Percentiles rank a stretch among this genome's conserved stretches.
Evolutionary conservation across 352 stramenopile species (phyloP).

Genomic region (Phytopythium vexans): DNA sequence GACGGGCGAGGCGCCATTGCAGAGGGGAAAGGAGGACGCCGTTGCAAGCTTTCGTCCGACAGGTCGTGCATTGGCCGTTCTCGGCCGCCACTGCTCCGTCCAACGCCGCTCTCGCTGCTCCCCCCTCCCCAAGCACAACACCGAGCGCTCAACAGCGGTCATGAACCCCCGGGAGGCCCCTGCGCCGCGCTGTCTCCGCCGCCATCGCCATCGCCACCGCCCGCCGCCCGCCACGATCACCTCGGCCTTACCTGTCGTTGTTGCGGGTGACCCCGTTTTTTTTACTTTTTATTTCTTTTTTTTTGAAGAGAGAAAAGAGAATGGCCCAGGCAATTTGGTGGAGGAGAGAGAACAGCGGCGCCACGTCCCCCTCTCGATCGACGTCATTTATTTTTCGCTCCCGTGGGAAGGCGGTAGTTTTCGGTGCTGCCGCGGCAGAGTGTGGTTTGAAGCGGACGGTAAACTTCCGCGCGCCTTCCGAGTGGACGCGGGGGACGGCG

Average conservation of each 20-base stretch:
- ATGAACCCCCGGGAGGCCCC: neutral
- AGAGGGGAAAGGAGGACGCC: too few species aligned
- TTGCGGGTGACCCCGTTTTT: slow-evolving; percentile 54
- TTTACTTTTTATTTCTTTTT: slow-evolving; percentile 83
- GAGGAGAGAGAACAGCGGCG: slow-evolving; percentile 6
- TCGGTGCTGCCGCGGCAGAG: neutral
- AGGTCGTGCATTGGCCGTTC: too few species aligned
- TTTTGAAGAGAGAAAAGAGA: slow-evolving; percentile 87
- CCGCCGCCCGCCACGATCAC: neutral
- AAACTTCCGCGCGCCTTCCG: too few species aligned
- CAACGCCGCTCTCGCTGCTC: too few species aligned
- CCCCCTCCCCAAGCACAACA: too few species aligned
- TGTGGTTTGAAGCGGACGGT: too few species aligned
- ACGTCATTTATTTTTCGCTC: slow-evolving; percentile 5
- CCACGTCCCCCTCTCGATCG: neutral
- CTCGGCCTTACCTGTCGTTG: slow-evolving; percentile 39
- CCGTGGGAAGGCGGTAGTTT: neutral
- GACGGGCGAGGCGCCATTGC: too few species aligned
- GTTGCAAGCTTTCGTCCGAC: too few species aligned
- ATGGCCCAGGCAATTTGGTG: slow-evolving; percentile 36
- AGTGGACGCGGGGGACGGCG: too few species aligned
- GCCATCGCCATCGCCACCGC: neutral
- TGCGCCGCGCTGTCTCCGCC: neutral
- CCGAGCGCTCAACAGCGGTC: too few species aligned
- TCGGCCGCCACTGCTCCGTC: too few species aligned